phyloP scores from a whole-genome alignment of 495 filamentous ascomycete genomes.

The Xylaria intraflava region DNA sequence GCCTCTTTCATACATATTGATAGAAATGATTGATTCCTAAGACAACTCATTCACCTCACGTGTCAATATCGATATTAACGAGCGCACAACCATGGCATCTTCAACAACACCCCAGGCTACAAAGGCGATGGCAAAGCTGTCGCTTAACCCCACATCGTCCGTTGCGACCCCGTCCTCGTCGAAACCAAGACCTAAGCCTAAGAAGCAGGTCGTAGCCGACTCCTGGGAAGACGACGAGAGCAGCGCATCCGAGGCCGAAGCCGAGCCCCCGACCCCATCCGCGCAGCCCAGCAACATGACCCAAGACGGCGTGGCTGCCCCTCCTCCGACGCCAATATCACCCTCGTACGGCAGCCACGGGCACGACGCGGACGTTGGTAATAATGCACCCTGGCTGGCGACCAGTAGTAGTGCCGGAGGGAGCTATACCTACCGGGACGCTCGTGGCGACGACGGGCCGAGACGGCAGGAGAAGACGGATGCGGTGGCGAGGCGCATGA shows the following conservation, averaged over 20 bases:
- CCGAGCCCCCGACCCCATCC: slow-evolving; percentile 31
- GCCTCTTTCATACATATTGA: too few relatives aligned
- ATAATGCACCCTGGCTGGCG: slow-evolving; percentile 16
- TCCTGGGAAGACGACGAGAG: slow-evolving; percentile 78
- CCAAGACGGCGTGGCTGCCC: slow-evolving; percentile 34
- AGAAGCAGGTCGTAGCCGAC: slow-evolving; percentile 53
- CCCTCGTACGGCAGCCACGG: slow-evolving; percentile 36
- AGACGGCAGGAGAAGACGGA: slow-evolving; percentile 84
- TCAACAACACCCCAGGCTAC: slow-evolving; percentile 13
- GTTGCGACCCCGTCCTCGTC: slow-evolving; percentile 13
- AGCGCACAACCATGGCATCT: not conserved
- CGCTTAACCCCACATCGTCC: slow-evolving; percentile 20
- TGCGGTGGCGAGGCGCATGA: slow-evolving; percentile 82
- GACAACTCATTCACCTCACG: too few relatives aligned
- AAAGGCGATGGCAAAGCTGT: slow-evolving; percentile 32
- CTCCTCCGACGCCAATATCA: slow-evolving; percentile 57
- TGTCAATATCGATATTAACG: not conserved
- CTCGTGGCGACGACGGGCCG: slow-evolving; percentile 13
- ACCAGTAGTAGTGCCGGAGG: slow-evolving; percentile 1
- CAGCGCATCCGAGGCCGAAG: slow-evolving; percentile 14
- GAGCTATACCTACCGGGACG: slow-evolving; percentile 13
- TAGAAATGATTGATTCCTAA: too few relatives aligned
- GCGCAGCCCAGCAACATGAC: slow-evolving; percentile 26
- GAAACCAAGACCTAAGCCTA: slow-evolving; percentile 35
- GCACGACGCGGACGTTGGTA: slow-evolving; percentile 18